Percentiles rank a stretch among this genome's conserved stretches.
These are phyloP conservation scores for Gossypioides kirkii DNA, from an alignment of 345 rosid genomes.

Conservation along the genomic window DNA sequence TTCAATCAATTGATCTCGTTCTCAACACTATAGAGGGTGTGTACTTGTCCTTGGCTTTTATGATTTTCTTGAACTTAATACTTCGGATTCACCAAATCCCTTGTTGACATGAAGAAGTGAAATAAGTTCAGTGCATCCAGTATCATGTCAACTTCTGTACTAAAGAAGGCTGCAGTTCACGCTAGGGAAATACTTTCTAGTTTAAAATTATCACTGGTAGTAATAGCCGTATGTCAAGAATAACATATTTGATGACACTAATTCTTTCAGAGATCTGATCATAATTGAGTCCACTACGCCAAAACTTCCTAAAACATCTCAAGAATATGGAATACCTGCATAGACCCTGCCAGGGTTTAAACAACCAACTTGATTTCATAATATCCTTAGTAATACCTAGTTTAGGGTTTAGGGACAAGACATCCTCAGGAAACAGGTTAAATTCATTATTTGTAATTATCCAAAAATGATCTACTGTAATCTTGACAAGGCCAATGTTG, in stretches of 20 bases:
- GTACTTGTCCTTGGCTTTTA: neutral
- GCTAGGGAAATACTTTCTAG: neutral
- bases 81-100: neutral
- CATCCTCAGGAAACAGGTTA: neutral
- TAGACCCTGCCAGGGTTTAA: neutral
- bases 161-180: neutral
- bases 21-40: slow-evolving; percentile 53
- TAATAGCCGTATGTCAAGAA: neutral
- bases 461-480: neutral
- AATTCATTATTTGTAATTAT: neutral
- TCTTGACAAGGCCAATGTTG: neutral
- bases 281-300: neutral
- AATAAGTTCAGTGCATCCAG: neutral
- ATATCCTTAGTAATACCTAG: neutral
- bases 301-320: neutral
- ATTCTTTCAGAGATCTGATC: neutral
- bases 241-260: neutral
- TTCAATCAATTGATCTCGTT: slow-evolving; percentile 49
- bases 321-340: neutral
- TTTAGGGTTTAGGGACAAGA: neutral
- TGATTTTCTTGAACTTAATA: neutral
- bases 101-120: neutral
- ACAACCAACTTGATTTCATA: neutral
- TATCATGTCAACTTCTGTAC: neutral
- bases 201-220: neutral